Conservation (phyloP, 805 yeast species). For the Candida loeiensis region DNA sequence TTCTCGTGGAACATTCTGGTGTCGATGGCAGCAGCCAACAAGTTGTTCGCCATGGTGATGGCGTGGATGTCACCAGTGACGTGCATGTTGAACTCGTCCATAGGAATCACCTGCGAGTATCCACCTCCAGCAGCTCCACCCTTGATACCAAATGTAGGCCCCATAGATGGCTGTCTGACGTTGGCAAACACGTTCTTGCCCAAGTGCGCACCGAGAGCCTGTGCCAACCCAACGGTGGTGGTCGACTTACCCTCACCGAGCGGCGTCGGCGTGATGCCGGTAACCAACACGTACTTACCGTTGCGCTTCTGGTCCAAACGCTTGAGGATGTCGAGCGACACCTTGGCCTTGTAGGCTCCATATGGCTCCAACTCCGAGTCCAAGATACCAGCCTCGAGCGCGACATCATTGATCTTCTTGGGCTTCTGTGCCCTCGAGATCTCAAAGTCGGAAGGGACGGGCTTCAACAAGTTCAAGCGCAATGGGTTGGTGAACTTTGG, state of each 20-base stretch:
- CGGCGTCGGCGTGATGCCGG: constrained; percentile 86
- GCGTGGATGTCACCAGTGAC: constrained; percentile 86
- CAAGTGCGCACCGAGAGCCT: constrained; percentile 75
- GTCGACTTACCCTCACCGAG: constrained; percentile 85
- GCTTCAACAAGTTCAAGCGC: constrained; percentile 51
- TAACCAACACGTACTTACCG: constrained; percentile 72
- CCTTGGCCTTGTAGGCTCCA: constrained; percentile 77
- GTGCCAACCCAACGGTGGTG: constrained; percentile 78
- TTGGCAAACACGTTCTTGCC: constrained; percentile 69
- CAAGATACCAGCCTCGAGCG: constrained; percentile 63
- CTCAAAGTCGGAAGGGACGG: constrained; percentile 80
- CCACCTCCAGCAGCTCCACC: constrained; percentile 95
- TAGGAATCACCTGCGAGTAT: constrained; percentile 81
- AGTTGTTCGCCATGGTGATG: constrained; percentile 75
- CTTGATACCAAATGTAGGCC: constrained; percentile 83
- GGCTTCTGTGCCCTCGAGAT: constrained; percentile 76
- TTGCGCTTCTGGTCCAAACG: constrained; percentile 57
- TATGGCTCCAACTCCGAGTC: constrained; percentile 69
- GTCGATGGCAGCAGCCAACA: constrained; percentile 82
- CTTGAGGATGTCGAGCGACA: constrained; percentile 58
- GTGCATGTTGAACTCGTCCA: constrained; percentile 87
- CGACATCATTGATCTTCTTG: constrained; percentile 63
- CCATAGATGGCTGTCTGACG: constrained; percentile 86
- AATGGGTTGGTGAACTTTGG: constrained; percentile 52
- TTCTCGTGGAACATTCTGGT: constrained; percentile 81